A percentile compares a stretch with the other conserved stretches of the same genome.
Conservation (phyloP, 1,284 basidiomycete species). For the Microbotryum scabiosae region DNA sequence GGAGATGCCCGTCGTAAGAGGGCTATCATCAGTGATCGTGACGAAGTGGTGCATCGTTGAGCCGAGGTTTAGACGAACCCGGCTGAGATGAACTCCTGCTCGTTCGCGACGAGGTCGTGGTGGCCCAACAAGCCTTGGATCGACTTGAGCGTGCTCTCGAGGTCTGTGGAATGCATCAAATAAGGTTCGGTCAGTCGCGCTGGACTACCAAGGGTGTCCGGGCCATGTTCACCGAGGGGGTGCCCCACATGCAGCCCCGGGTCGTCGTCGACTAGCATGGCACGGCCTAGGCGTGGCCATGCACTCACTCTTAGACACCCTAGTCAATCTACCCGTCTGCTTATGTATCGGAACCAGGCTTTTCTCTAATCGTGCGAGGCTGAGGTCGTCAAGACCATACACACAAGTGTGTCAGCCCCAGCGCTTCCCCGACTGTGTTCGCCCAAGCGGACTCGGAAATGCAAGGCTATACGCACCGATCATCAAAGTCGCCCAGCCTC, state of each 20-base stretch:
- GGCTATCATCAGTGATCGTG: neutral
- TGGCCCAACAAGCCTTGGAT: slow-evolving; percentile 34
- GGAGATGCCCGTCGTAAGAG: neutral
- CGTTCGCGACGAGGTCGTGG: slow-evolving; percentile 33
- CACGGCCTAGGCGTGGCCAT: neutral
- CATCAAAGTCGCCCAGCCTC: slow-evolving; percentile 42
- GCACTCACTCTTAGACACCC: slow-evolving; percentile 26
- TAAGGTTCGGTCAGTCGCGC: neutral
- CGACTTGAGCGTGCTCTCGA: slow-evolving; percentile 31
- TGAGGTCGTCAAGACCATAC: neutral
- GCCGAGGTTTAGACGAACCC: slow-evolving; percentile 8
- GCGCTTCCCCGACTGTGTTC: too few relatives aligned
- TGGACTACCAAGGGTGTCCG: neutral
- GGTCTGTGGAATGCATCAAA: slow-evolving; percentile 11
- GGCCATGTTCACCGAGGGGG: neutral
- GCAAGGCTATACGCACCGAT: slow-evolving; percentile 31
- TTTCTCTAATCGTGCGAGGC: neutral
- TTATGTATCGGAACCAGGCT: slow-evolving; percentile 33
- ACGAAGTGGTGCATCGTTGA: neutral
- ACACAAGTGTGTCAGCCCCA: neutral
- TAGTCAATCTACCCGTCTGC: slow-evolving; percentile 25
- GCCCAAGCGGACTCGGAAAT: neutral
- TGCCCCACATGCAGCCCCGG: neutral
- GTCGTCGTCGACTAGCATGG: neutral
- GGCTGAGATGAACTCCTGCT: slow-evolving; percentile 29